Evolutionary conservation across 2,329 filamentous ascomycete species (phyloP).

Genomic region (Alternaria solani): DNA sequence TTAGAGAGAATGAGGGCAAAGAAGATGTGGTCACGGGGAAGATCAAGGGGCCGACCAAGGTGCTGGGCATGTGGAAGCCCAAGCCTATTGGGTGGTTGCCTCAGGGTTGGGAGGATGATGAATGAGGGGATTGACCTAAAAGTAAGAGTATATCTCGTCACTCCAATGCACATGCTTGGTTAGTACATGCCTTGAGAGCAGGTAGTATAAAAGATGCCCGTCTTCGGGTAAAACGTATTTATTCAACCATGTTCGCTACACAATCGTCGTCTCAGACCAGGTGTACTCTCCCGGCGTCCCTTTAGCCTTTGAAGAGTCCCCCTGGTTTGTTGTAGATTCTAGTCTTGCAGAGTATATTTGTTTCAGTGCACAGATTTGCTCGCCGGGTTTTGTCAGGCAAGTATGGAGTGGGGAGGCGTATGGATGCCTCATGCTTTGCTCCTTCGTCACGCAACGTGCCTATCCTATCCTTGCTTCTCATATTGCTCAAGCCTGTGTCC

Average conservation of each 20-base stretch:
- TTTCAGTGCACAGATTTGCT: background rate
- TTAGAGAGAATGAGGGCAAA: slow-evolving; percentile 4
- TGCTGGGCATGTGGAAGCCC: slow-evolving; percentile 43
- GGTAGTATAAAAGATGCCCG: background rate
- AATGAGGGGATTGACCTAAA: slow-evolving; percentile 12
- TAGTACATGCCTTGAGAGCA: background rate
- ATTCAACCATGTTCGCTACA: background rate
- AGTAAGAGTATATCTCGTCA: background rate
- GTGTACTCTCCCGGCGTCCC: background rate
- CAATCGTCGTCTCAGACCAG: background rate
- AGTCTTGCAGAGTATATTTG: background rate
- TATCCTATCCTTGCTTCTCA: background rate
- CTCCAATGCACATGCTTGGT: background rate
- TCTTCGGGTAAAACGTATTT: background rate
- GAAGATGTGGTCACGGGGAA: slow-evolving; percentile 15
- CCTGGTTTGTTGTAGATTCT: background rate
- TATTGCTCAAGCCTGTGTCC: background rate
- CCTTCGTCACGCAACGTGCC: background rate
- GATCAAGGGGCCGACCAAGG: slow-evolving; percentile 39
- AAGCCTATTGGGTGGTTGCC: slow-evolving; percentile 43
- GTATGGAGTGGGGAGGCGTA: background rate
- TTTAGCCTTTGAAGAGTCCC: background rate
- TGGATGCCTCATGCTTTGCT: background rate
- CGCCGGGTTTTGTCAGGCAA: background rate
- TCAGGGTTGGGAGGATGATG: slow-evolving; percentile 37